A percentile compares a stretch with the other conserved stretches of the same genome.
Evolutionary conservation across 2,329 filamentous ascomycete genomes (phyloP).

Genomic region (Arthrobotrys entomopaga): DNA sequence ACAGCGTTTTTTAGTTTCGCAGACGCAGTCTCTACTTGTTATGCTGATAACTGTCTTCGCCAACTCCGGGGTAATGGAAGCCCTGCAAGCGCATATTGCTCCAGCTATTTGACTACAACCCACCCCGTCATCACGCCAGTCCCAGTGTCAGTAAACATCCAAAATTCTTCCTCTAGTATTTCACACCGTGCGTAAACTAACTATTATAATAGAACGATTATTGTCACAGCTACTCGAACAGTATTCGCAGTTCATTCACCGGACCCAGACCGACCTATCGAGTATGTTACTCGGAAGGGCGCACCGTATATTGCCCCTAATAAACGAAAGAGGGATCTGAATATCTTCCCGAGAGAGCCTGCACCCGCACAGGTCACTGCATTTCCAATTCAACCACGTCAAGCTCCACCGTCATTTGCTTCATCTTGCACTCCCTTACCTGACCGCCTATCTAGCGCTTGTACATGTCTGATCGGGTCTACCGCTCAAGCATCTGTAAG

Average conservation of each 20-base stretch:
- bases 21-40: slow-evolving; percentile 33
- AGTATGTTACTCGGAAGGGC: slow-evolving; percentile 48
- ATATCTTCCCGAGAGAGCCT: slow-evolving; percentile 25
- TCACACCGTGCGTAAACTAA: not conserved
- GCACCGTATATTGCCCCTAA: slow-evolving; percentile 52
- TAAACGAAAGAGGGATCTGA: slow-evolving; percentile 31
- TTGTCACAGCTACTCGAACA: slow-evolving; percentile 45
- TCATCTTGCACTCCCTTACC: slow-evolving; percentile 39
- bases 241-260: slow-evolving; percentile 44
- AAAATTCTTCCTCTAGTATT: not conserved
- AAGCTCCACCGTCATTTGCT: slow-evolving; percentile 36
- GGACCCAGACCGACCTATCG: slow-evolving; percentile 12
- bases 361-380: slow-evolving; percentile 8
- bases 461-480: slow-evolving; percentile 50
- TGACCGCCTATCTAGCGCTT: slow-evolving; percentile 54
- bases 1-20: not conserved
- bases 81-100: slow-evolving; percentile 35
- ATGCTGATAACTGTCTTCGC: slow-evolving; percentile 51
- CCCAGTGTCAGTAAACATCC: slow-evolving; percentile 24
- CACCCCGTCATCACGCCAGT: slow-evolving; percentile 30
- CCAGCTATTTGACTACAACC: slow-evolving; percentile 34
- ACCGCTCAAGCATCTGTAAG: slow-evolving; percentile 33
- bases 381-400: slow-evolving; percentile 26
- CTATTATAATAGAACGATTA: slow-evolving; percentile 23
- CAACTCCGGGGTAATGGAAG: slow-evolving; percentile 21